These are phyloP conservation scores for Beta lomatogona DNA, from an alignment of 179 eudicot species.

Conservation along the genomic window DNA sequence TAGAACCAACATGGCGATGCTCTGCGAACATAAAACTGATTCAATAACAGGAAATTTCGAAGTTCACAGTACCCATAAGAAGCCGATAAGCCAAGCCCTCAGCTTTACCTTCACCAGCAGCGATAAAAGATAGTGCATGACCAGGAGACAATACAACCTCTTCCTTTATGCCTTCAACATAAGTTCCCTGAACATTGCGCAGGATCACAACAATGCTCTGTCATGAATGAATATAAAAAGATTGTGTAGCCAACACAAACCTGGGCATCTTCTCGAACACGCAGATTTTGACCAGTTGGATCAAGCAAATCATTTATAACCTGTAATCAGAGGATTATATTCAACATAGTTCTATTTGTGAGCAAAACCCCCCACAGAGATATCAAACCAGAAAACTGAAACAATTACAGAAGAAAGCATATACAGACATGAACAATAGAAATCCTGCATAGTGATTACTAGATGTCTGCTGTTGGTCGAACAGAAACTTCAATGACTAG, in stretches of 20 bases:
- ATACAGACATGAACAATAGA: not conserved
- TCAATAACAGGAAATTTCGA: conserved; percentile 3
- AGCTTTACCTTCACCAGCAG: conserved; percentile 92
- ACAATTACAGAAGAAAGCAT: not conserved
- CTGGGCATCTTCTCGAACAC: conserved; percentile 96
- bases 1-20: conserved; percentile 98
- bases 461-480: too few relatives aligned
- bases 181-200: conserved; percentile 70
- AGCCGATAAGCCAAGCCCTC: conserved; percentile 16
- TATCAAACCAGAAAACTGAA: not conserved
- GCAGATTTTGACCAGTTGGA: conserved; percentile 97
- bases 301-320: conserved; percentile 97
- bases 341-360: not conserved
- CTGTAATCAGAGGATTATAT: conserved; percentile 38
- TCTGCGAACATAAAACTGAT: conserved; percentile 48
- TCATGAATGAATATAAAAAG: not conserved
- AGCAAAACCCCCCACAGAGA: not conserved
- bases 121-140: conserved; percentile 95
- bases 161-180: conserved; percentile 97
- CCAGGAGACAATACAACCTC: conserved; percentile 99
- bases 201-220: conserved; percentile 6
- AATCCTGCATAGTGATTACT: not conserved
- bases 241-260: conserved; percentile 34
- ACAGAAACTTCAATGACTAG: not conserved
- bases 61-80: conserved; percentile 3